Base-by-base conservation (phyloP, 2,329 filamentous ascomycete genomes). In the Fusarium praegraminearum region DNA sequence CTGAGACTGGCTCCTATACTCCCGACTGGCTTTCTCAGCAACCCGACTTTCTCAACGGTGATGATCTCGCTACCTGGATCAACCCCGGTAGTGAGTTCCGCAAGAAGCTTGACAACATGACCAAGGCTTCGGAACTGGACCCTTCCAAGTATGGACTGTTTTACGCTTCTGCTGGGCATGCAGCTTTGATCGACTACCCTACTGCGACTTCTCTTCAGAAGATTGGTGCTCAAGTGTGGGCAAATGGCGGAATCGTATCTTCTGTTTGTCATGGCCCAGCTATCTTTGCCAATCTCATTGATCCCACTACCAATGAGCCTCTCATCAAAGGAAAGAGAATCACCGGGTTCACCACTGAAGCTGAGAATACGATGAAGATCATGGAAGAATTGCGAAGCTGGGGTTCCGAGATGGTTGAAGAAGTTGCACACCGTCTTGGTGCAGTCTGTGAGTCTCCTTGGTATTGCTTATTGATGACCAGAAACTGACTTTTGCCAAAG, bases 91-190 rank as follows among this genome's bases (percentile, higher is more conserved):
- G 81, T 67, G 80, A 80, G 9, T 85, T 85, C 73, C 76, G 81
- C 56, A 74, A 77, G 52, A 83, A 84, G 72, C 75, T 84, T 12
- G 83, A 84, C 69, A 77, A 78, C 36, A 76, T 83, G 70, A 66
- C 76, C 51, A 81, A 79, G 60, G 78, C 82, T 3, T 58, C 62
- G 15, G 70, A 72, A 3, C 35, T 72, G 10, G 78, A 82, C 41
- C 69, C 49, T 9, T 62, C 64, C 10, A 53, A 57, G 30, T 71
- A 71, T 7, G 68, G 68, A 0, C 33, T 73, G 1, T 73, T 73
- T 50, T 73, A 52, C 22, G 70, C 70, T 12, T 73, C 65, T 13
- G 61, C 61, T n/a, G 61, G 61, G 1, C 61, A 64, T 20, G 61
- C 59, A 7, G 61, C 61, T 7, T 18, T 64, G 13, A 64, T 64